phyloP scores from a whole-genome alignment of 306 rosid species.

The Glycine latifolia region DNA sequence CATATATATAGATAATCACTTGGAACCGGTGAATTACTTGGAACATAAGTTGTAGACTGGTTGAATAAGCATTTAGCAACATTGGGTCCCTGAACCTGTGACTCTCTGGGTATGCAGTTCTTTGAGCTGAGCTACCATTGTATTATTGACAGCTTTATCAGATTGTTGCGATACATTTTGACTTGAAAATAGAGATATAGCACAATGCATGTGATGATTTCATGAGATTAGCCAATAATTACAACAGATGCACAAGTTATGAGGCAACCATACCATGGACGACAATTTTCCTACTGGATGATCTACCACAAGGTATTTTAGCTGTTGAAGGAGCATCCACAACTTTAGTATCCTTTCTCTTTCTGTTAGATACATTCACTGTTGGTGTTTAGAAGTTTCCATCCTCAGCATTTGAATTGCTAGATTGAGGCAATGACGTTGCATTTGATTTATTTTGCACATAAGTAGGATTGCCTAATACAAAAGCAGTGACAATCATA shows the following conservation, averaged over 20 bases:
- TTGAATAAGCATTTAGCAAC: slow-evolving; percentile 83
- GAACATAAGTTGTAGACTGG: slow-evolving; percentile 56
- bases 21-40: slow-evolving; percentile 65
- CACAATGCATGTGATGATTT: slow-evolving; percentile 1
- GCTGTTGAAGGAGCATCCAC: slow-evolving; percentile 57
- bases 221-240: background rate
- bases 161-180: slow-evolving; percentile 44
- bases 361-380: slow-evolving; percentile 49
- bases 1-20: too few species aligned
- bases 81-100: slow-evolving; percentile 62
- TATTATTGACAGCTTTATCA: slow-evolving; percentile 45
- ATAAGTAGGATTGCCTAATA: slow-evolving; percentile 53
- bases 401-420: slow-evolving; percentile 50
- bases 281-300: slow-evolving; percentile 45
- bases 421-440: slow-evolving; percentile 54
- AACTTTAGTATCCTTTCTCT: slow-evolving; percentile 65
- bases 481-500: background rate
- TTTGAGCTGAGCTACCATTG: slow-evolving; percentile 49
- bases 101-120: slow-evolving; percentile 49
- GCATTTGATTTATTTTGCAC: slow-evolving; percentile 42
- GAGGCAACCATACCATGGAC: slow-evolving; percentile 53
- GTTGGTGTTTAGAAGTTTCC: slow-evolving; percentile 53
- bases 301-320: slow-evolving; percentile 64
- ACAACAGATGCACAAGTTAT: slow-evolving; percentile 13
- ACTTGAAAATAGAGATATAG: slow-evolving; percentile 47